Evolutionary conservation across 1,139 yeast genomes (phyloP), one percentile per base, ranked within the genome.

Genomic region (Pneumocystis oryctolagi): DNA sequence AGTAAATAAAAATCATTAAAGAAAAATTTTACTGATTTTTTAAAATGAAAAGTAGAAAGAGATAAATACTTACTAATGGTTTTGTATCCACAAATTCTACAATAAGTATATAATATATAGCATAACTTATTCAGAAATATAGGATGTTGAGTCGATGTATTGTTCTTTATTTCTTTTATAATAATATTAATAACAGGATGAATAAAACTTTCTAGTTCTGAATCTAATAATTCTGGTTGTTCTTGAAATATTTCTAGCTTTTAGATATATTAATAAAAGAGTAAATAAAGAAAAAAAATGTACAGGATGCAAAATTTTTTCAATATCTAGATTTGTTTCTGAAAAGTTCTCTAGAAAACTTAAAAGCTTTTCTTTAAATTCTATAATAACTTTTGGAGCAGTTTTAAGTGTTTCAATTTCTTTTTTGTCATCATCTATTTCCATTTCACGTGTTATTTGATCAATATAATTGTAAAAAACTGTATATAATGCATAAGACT

Each of bases 41-140:
- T 25, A 60, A 53, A 57, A 35, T 12, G 25, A 3, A 20, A 4
- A 25, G n/a, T 31, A 1, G 12, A 4, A 28, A 5, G 9, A 30
- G 16, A 34, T 20, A 3, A 3, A 32, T 20, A 58, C 60, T 25
- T 55, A 62, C 82, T 72, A 2, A 86, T 76, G 18, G 79, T 76
- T 71, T 86, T 87, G 67, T 81, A 76, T 0, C 88, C 87, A 60
- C 94, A 75, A 8, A 87, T 79, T 70, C 85, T 87, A 55, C 84
- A 76, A 35, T 88, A 74, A 14, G 76, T 75, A 70, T 89, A 88
- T 55, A 85, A 74, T 6, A 71, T 64, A 5, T 67, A 64, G 60
- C 63, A 65, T 8, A 68, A 65, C 69, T 71, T 66, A 18, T 37
- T 31, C 37, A 34, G 14, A 31, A 47, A 31, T 32, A 20, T 16